Base-by-base conservation (phyloP, 1,139 yeast species). In the Suhomyces bribrorum region DNA sequence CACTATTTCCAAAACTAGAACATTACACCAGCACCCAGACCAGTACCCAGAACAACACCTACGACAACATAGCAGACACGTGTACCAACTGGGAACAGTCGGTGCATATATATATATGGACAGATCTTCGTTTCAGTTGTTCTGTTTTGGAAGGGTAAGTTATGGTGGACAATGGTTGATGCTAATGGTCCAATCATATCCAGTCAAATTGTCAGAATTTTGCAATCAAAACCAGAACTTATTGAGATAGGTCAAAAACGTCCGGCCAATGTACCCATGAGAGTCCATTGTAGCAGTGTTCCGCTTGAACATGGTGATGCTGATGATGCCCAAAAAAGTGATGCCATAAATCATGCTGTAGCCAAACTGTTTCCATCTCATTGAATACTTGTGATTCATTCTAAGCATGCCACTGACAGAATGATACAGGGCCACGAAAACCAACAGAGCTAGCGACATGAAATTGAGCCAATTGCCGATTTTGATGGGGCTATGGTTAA, bases 351-450 rank as follows among this genome's bases (percentile, higher is more conserved):
- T 59, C 7, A 64, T 44, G 3, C 46, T 49, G 44, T 69, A 70
- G 1, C 73, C 77, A 14, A 61, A 40, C 34, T 57, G 57, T 46
- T 66, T 68, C 57, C 69, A 62, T 11, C 49, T 47, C 14, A 50
- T 40, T 39, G 61, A 59, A 37, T 46, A 62, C 45, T 62, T 64
- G 9, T 56, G 52, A 14, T 58, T 51, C 26, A 61, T 61, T 37
- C 61, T 58, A 42, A 70, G 52, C 35, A 59, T 40, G 2, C 77
- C 77, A 43, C 66, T 59, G 7, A 64, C 60, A 12, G 57, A 42
- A 49, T 72, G 77, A 51, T 72, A 72, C 35, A 51, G 38, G 23
- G 59, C 55, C 3, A 52, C 45, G 54, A 59, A 54, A 7, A 62
- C 48, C 26, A 69, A 44, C 14, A 48, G 44, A 7, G 45, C 34